These are phyloP conservation scores for Fusarium tjaetaba DNA, from an alignment of 2,329 filamentous ascomycete species.

Conservation along the genomic window DNA sequence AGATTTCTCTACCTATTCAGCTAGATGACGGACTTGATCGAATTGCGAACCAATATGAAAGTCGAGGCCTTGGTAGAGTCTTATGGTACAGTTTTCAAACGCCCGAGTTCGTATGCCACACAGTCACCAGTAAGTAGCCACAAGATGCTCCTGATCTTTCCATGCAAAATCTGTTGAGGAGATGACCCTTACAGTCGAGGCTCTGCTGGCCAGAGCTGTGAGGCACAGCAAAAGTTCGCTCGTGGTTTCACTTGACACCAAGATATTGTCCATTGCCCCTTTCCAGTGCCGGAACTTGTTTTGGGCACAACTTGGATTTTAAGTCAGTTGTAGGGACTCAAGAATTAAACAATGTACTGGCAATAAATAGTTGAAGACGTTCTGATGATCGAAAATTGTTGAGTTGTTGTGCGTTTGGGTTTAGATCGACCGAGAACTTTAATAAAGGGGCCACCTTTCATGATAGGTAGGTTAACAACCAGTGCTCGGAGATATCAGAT, in stretches of 20 bases:
- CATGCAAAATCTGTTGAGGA: not conserved
- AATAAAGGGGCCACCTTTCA: not conserved
- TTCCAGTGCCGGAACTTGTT: not conserved
- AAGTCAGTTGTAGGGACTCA: not conserved
- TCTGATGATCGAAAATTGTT: not conserved
- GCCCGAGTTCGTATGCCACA: rapidly evolving
- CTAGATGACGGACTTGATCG: not conserved
- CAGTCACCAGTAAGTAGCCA: not conserved
- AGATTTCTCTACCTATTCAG: rapidly evolving
- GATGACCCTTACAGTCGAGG: no score
- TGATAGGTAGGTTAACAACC: not conserved
- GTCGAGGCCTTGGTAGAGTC: not conserved
- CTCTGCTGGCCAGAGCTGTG: not conserved
- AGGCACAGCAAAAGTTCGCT: not conserved
- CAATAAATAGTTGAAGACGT: not conserved
- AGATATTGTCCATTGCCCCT: not conserved
- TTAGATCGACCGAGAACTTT: not conserved
- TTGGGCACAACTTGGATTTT: not conserved
- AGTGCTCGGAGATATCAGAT: not conserved
- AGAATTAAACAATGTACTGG: not conserved
- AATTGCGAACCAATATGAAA: not conserved
- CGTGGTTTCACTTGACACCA: not conserved
- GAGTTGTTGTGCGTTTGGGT: not conserved
- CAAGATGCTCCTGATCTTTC: not conserved
- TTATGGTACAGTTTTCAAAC: not conserved